These are phyloP conservation scores for Passiflora organensis DNA, from an alignment of 345 rosid species.

Conservation along the genomic window DNA sequence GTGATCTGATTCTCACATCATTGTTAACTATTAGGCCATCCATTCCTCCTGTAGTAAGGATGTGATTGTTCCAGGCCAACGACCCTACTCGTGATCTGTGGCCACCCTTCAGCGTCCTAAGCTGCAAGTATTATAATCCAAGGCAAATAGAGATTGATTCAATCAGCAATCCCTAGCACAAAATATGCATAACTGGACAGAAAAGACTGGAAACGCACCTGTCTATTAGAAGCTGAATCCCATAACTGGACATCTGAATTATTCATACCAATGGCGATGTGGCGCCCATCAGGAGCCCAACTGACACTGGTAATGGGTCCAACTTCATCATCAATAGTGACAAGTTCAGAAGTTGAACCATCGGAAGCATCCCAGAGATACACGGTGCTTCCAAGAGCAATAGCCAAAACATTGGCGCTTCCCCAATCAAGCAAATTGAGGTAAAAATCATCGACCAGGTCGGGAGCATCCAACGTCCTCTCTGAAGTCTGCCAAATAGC, in stretches of 20 bases:
- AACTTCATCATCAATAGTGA: slow-evolving; percentile 35
- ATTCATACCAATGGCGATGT: slow-evolving; percentile 43
- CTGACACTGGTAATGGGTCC: slow-evolving; percentile 51
- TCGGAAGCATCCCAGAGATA: slow-evolving; percentile 51
- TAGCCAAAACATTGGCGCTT: slow-evolving; percentile 31
- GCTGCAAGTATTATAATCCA: slow-evolving; percentile 22
- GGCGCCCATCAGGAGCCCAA: slow-evolving; percentile 51
- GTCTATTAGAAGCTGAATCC: slow-evolving; percentile 35
- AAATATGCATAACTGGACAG: too few species aligned
- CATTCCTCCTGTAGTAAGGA: slow-evolving; percentile 48
- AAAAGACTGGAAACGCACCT: too few species aligned
- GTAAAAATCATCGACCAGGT: slow-evolving; percentile 6
- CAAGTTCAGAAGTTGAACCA: slow-evolving; percentile 45
- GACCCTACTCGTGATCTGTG: slow-evolving; percentile 41
- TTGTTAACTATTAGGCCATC: slow-evolving; percentile 43
- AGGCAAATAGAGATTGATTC: too few species aligned
- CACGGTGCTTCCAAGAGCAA: slow-evolving; percentile 41
- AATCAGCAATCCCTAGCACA: too few species aligned
- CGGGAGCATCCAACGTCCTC: slow-evolving; percentile 16
- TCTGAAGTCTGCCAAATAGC: not conserved
- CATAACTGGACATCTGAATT: slow-evolving; percentile 49
- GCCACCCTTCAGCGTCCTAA: slow-evolving; percentile 39
- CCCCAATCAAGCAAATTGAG: slow-evolving; percentile 35
- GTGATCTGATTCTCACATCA: slow-evolving; percentile 44
- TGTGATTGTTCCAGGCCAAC: slow-evolving; percentile 48